Base-by-base conservation (phyloP, 1,284 basidiomycete genomes). In the Cystobasidiaceae sp. region DNA sequence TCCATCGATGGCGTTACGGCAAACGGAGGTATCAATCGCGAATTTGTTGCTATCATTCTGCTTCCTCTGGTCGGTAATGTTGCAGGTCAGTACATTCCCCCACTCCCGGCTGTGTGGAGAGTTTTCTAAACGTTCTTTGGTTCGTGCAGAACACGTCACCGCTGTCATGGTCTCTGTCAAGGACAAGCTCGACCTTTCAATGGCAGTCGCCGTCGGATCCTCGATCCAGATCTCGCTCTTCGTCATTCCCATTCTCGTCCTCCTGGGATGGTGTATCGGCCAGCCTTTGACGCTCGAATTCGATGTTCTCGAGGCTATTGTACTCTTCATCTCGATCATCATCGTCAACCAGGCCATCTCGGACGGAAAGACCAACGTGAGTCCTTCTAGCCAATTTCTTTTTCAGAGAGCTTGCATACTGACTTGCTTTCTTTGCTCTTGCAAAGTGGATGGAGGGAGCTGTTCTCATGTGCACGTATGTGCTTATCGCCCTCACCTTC, bases 211-310 rank as follows among this genome's bases (percentile, higher is more conserved):
- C 5, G 87, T 91, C 41, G 90, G 89, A 17, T 90, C 88, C 9
- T 90, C 88, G 67, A 91, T 94, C 68, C 92, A 96, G 85, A 90
- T 90, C 64, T 86, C 89, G 0, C 81, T 93, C 37, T 73, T 92
- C 74, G 85, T 91, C 66, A 84, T 91, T 71, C 89, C 89, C 75
- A 85, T 85, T 25, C 76, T 86, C 57, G 80, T 86, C 30, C 68
- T 81, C 13, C 70, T 81, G 60, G 79, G 76, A 3, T 80, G 80
- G 80, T 52, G 50, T 41, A 80, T 81, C 41, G 79, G 78, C 0
- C 79, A 81, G 68, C 80, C 80, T 5, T 76, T 81, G 72, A 75
- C 77, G 19, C 70, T 80, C 30, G 75, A 78, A 64, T 75, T 75
- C 56, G 67, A 74, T 71, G 74, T 77, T 9, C 80, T 79, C 71